Evolutionary conservation across 2,329 filamentous ascomycete genomes (phyloP).

Genomic region (Diaporthe sp.): DNA sequence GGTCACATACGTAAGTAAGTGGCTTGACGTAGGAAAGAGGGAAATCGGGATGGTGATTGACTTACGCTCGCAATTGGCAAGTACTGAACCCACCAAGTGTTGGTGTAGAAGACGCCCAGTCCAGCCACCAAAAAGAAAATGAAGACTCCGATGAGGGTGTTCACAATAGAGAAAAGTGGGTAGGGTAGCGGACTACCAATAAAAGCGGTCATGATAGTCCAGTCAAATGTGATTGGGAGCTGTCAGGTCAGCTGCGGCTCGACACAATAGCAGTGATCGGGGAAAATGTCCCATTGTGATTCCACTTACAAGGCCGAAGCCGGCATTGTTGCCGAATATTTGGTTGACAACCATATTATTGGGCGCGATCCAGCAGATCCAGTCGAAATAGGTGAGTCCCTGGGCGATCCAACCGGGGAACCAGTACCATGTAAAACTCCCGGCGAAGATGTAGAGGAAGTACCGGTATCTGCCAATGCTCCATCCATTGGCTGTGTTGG

Average conservation of each 20-base stretch:
- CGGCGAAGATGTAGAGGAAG: slow-evolving; percentile 31
- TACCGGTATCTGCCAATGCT: slow-evolving; percentile 33
- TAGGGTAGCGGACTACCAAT: slow-evolving; percentile 34
- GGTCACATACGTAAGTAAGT: neutral
- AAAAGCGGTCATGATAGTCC: slow-evolving; percentile 36
- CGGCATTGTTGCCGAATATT: slow-evolving; percentile 34
- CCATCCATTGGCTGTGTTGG: slow-evolving; percentile 31
- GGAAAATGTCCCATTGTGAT: neutral
- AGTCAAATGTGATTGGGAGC: slow-evolving; percentile 38
- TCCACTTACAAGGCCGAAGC: slow-evolving; percentile 33
- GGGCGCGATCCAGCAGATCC: slow-evolving; percentile 36
- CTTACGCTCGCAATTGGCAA: slow-evolving; percentile 35
- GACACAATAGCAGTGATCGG: no score
- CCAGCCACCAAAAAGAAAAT: slow-evolving; percentile 34
- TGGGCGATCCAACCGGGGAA: slow-evolving; percentile 36
- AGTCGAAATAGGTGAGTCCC: slow-evolving; percentile 34
- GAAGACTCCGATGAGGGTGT: slow-evolving; percentile 31
- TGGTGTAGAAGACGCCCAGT: slow-evolving; percentile 35
- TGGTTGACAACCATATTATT: slow-evolving; percentile 36
- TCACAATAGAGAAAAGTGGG: slow-evolving; percentile 34
- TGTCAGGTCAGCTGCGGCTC: slow-evolving; percentile 12
- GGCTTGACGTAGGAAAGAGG: no score
- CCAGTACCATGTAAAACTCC: slow-evolving; percentile 35
- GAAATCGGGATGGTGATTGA: neutral
- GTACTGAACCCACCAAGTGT: slow-evolving; percentile 33